Base-by-base conservation (phyloP, 1,139 yeast genomes). In the Sugiyamaella pinicola region DNA sequence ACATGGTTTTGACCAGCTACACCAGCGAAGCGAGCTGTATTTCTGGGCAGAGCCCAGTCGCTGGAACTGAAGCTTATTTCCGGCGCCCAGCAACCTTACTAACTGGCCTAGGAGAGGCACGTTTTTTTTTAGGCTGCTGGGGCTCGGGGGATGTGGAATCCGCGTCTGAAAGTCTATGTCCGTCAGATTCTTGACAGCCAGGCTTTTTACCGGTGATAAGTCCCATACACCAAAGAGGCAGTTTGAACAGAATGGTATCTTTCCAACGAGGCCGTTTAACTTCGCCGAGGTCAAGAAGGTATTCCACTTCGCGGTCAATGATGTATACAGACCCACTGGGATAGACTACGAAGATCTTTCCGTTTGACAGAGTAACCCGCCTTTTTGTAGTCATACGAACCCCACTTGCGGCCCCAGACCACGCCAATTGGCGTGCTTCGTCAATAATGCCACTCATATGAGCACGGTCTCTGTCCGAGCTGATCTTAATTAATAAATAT, bases 301-400 rank as follows among this genome's bases (percentile, higher is more conserved):
- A 64, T 52, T 73, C 72, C 9, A 75, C 79, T 38, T 76, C 78
- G n/a, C 70, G 69, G 56, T 85, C 89, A 15, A 82, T 68, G 40
- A 85, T 70, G 67, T 74, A 82, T 10, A 90, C 90, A 1, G 74
- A 70, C n/a, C 95, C 96, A 53, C 81, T 83, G 19, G 84, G 77
- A 56, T 83, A 79, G 2, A 90, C 85, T 42, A 81, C 61, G 60
- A 90, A 84, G 37, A 76, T 74, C 64, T 81, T 83, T 2, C 87
- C 89, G 49, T 74, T 71, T 37, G 68, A 71, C 29, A 67, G 58
- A 18, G 71, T 73, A 29, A 76, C 73, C 47, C 62, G 62, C 24
- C 64, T 62, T 63, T 67, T 70, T 6, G 66, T 53, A 5, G 28
- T 33, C 13, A 72, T 31, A 7, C 35, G 17, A 12, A 31, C 35